Evolutionary conservation across 1,284 basidiomycete species (phyloP), one percentile per base, ranked within the genome.

Genomic region (Nidula niveotomentosa): DNA sequence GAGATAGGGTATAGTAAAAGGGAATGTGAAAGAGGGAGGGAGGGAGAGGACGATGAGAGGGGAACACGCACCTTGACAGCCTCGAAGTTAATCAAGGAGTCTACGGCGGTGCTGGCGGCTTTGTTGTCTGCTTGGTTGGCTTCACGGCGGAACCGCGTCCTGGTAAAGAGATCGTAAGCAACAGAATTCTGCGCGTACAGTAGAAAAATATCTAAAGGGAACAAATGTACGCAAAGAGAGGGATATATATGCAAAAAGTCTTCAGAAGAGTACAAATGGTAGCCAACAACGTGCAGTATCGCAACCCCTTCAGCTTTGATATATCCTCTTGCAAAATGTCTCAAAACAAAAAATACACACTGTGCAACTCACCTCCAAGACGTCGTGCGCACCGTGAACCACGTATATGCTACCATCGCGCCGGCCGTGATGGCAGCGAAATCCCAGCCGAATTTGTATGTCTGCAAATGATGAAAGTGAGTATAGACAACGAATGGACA

Each of bases 61-160:
- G 4, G 30, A 30, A 30, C 30, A 71, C 61, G 48, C 55, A 94
- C 94, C 83, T 99, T 99, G 64, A 99, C 96, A 10, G 96, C 96
- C 70, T 99, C 96, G 65, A 94, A 99, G 69, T 99, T 99, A 71
- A 99, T 95, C 53, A 99, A 75, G 0, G 94, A 94, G 69, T 99
- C 97, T 8, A 98, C 94, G 1, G 94, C 94, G 1, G 91, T 85
- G 0, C 94, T 94, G 0, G 97, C 97, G 9, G 94, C 96, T 66
- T 91, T 91, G 72, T 99, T 98, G 66, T 99, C 96, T 0, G 97
- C 97, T 49, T 90, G 86, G 71, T 99, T 99, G 0, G 96, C 96
- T 61, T 98, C 85, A 53, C 95, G 88, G 15, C 97, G 90, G 78
- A 98, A 99, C 53, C 86, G 85, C 0, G 95, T 98, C 58, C 96